Conservation (phyloP, 441 rosid species). For the Adansonia gregorii region DNA sequence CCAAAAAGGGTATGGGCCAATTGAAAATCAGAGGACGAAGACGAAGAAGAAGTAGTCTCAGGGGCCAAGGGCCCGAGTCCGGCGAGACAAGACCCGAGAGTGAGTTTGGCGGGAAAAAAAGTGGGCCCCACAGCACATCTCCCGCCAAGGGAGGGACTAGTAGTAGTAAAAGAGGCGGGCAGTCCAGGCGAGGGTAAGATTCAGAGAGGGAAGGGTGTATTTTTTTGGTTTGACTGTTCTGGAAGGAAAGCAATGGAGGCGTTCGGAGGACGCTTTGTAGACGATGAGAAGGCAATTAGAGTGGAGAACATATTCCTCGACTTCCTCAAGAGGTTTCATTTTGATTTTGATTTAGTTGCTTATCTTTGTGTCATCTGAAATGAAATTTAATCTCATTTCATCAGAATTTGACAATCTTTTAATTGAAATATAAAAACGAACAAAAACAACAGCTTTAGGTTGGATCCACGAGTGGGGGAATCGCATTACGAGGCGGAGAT, state of each 20-base stretch:
- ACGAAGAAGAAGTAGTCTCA: too few species aligned
- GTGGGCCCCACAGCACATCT: too few species aligned
- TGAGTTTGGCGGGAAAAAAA: too few species aligned
- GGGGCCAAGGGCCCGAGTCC: too few species aligned
- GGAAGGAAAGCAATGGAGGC: constrained; percentile 57
- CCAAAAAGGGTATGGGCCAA: too few species aligned
- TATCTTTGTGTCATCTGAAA: not conserved
- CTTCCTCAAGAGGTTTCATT: constrained; percentile 67
- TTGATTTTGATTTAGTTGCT: not conserved
- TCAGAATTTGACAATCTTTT: not conserved
- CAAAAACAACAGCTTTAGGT: constrained; percentile 51
- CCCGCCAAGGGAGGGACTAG: too few species aligned
- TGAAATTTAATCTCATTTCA: not conserved
- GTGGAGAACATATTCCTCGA: constrained; percentile 91
- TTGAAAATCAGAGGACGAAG: too few species aligned
- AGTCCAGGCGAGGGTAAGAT: not conserved
- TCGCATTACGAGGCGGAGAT: constrained; percentile 73
- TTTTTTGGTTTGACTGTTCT: not conserved
- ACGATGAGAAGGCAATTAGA: constrained; percentile 70
- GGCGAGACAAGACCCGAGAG: too few species aligned
- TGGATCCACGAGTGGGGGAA: constrained; percentile 51
- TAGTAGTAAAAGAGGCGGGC: not conserved
- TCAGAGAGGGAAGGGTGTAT: not conserved
- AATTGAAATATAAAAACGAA: not conserved
- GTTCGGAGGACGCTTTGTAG: constrained; percentile 67